These are phyloP conservation scores for Pichia nanzhaoensis DNA, from an alignment of 805 yeast genomes.

Conservation along the genomic window DNA sequence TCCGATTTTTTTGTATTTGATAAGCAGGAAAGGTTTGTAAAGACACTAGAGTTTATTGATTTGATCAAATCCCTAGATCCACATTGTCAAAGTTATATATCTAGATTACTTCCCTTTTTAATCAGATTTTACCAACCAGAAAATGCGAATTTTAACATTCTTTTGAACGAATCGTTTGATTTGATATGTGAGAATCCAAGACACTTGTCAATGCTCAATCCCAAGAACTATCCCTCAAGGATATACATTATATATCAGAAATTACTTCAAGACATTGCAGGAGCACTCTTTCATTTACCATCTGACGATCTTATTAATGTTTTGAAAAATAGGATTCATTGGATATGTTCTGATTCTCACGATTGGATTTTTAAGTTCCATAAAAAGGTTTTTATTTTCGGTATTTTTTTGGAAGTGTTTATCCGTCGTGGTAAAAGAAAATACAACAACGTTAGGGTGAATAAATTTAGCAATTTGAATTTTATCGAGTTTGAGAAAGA, in stretches of 20 bases:
- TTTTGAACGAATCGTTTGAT: slow-evolving; percentile 11
- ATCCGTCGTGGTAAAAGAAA: slow-evolving; percentile 8
- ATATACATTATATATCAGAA: slow-evolving; percentile 10
- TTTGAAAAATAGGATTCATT: slow-evolving; percentile 2
- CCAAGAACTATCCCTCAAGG: slow-evolving; percentile 11
- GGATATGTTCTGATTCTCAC: slow-evolving; percentile 5
- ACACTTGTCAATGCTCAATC: slow-evolving; percentile 9
- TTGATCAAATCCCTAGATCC: slow-evolving; percentile 3
- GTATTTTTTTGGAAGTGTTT: slow-evolving; percentile 14
- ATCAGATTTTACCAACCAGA: neutral
- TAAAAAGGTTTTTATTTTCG: slow-evolving; percentile 8
- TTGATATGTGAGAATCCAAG: slow-evolving; percentile 9
- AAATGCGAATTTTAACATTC: neutral
- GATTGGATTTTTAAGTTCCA: slow-evolving; percentile 13
- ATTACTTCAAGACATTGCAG: slow-evolving; percentile 8
- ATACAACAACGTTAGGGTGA: neutral
- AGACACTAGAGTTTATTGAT: slow-evolving; percentile 5
- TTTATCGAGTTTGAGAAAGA: neutral
- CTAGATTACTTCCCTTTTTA: neutral
- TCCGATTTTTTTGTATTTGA: neutral
- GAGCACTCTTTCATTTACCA: slow-evolving; percentile 4
- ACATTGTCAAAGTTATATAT: neutral
- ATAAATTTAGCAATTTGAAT: slow-evolving; percentile 1
- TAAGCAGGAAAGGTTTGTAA: neutral
- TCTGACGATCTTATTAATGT: neutral